phyloP scores from a whole-genome alignment of 192 early-diverging fungal species.

The Backusella tuberculispora region DNA sequence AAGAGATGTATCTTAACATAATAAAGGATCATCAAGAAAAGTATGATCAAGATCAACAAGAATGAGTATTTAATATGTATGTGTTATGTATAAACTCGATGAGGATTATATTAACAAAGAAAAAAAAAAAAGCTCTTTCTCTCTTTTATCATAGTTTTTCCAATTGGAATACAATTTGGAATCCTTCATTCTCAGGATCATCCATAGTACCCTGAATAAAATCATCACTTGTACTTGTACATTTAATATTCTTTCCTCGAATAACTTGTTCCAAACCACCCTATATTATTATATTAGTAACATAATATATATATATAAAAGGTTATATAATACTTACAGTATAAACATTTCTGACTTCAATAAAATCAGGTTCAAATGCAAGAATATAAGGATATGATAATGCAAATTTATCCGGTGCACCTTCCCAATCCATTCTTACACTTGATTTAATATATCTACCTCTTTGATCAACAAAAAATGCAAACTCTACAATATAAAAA shows the following conservation, averaged over 20 bases:
- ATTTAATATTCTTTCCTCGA: constrained; percentile 61
- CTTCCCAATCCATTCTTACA: constrained; percentile 87
- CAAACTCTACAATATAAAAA: constrained; percentile 67
- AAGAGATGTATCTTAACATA: constrained; percentile 23
- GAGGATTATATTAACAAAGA: neutral
- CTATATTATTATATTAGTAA: constrained; percentile 27
- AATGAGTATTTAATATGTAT: too few species aligned
- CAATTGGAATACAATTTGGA: constrained; percentile 40
- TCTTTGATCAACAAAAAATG: constrained; percentile 88
- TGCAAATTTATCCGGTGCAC: constrained; percentile 82
- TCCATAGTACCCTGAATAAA: constrained; percentile 58
- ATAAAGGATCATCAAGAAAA: constrained; percentile 21
- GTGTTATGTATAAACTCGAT: too few species aligned
- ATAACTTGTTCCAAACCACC: constrained; percentile 58
- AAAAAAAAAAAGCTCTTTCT: neutral
- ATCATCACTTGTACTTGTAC: constrained; percentile 52
- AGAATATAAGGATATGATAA: constrained; percentile 83
- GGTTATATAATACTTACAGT: constrained; percentile 55
- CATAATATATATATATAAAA: neutral
- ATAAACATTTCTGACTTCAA: constrained; percentile 86
- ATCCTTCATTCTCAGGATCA: constrained; percentile 38
- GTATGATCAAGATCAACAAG: constrained; percentile 12
- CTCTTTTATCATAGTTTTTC: neutral
- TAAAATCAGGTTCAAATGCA: constrained; percentile 89
- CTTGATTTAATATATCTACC: constrained; percentile 75